Evolutionary conservation across 2,329 filamentous ascomycete species (phyloP).

Genomic region (Diaporthe eres): DNA sequence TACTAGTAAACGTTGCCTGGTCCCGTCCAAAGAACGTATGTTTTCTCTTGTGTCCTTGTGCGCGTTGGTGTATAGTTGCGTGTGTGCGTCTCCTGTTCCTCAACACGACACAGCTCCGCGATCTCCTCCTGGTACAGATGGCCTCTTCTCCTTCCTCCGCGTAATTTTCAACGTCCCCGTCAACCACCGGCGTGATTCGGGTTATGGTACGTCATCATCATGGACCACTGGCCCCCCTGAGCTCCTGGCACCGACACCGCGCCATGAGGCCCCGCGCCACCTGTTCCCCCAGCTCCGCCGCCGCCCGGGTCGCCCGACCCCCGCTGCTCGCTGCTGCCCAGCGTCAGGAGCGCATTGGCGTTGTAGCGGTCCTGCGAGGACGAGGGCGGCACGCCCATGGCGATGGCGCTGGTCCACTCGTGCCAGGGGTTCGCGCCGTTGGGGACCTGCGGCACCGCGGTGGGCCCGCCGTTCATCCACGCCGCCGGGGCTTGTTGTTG

Average conservation of each 20-base stretch:
- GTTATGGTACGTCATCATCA: conserved; percentile 36
- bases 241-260: neutral
- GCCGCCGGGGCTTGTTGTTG: conserved; percentile 22
- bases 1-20: neutral
- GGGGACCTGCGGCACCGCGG: conserved; percentile 30
- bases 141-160: too few relatives aligned
- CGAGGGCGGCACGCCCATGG: conserved; percentile 57
- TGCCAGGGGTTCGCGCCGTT: conserved; percentile 63
- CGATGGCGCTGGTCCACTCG: conserved; percentile 67
- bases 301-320: conserved; percentile 25
- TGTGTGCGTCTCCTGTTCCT: neutral
- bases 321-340: conserved; percentile 54
- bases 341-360: conserved; percentile 62
- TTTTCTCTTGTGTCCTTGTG: neutral
- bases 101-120: neutral
- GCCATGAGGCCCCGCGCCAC: neutral
- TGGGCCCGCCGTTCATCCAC: conserved; percentile 13
- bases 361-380: conserved; percentile 62
- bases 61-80: neutral
- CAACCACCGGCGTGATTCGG: conserved; percentile 13
- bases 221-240: conserved; percentile 36
- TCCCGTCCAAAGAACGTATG: neutral
- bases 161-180: neutral
- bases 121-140: too few relatives aligned
- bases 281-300: conserved; percentile 2